These are phyloP conservation scores for Prunus davidiana DNA, from an alignment of 306 rosid species.

Conservation along the genomic window DNA sequence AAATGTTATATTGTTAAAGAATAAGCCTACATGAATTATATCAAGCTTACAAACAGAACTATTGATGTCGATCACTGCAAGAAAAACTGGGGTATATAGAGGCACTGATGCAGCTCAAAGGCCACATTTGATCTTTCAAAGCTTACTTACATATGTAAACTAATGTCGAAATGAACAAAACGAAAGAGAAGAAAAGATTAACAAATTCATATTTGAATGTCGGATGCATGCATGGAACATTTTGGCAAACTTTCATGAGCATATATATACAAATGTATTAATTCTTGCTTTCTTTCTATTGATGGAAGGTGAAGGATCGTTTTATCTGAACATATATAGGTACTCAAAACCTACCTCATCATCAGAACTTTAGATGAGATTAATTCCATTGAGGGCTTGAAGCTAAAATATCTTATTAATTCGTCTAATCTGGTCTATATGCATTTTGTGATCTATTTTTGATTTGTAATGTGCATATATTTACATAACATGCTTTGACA, in stretches of 20 bases:
- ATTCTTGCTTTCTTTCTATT: neutral
- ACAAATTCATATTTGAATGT: neutral
- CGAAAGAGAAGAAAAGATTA: neutral
- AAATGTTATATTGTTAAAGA: neutral
- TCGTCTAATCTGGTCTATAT: too few relatives aligned
- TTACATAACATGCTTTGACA: too few relatives aligned
- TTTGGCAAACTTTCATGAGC: neutral
- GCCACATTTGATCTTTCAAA: too few relatives aligned
- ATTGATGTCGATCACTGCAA: neutral
- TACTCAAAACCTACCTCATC: neutral
- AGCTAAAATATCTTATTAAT: neutral
- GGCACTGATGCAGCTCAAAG: too few relatives aligned
- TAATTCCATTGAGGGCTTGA: neutral
- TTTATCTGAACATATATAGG: neutral
- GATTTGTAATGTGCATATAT: too few relatives aligned
- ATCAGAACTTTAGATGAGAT: neutral
- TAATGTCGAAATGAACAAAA: neutral
- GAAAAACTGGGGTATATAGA: too few relatives aligned
- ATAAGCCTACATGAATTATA: too few relatives aligned
- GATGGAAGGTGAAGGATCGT: neutral
- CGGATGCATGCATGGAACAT: neutral
- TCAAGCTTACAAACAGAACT: neutral
- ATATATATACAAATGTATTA: too few relatives aligned
- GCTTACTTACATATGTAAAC: neutral
- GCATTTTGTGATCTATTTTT: too few relatives aligned